phyloP scores from a whole-genome alignment of 2,329 filamentous ascomycete species.

The Alternaria infectoria region DNA sequence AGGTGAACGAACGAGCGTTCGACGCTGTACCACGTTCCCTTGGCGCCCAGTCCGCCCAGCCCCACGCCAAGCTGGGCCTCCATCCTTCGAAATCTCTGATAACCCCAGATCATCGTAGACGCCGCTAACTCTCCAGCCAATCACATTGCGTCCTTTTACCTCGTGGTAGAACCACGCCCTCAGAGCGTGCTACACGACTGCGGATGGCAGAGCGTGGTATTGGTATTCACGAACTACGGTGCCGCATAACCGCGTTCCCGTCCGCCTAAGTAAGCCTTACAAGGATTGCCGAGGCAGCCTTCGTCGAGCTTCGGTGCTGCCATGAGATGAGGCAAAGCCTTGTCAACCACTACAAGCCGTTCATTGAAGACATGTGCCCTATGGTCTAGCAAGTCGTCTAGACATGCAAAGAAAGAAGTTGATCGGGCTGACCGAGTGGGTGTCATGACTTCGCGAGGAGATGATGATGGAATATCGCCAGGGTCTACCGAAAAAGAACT shows the following conservation, averaged over 20 bases:
- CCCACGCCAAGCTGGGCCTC: not conserved
- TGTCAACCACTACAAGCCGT: not conserved
- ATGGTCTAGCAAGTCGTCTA: not conserved
- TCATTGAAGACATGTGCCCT: not conserved
- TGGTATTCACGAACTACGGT: not conserved
- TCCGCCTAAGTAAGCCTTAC: not conserved
- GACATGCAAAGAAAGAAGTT: not conserved
- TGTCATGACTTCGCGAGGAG: not conserved
- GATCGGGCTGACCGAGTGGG: not conserved
- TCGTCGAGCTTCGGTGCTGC: constrained; percentile 2
- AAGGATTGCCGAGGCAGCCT: constrained; percentile 4
- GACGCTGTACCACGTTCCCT: constrained; percentile 1
- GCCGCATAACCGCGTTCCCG: constrained; percentile 5
- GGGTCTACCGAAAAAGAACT: not conserved
- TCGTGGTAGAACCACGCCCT: constrained; percentile 1
- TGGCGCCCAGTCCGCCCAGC: constrained; percentile 6
- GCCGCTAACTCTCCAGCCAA: not conserved
- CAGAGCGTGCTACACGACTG: not conserved
- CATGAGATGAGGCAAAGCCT: not conserved
- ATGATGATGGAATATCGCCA: not conserved
- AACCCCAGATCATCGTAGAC: not conserved
- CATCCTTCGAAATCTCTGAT: constrained; percentile 9
- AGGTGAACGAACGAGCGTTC: constrained; percentile 2
- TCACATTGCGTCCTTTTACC: not conserved
- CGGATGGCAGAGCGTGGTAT: not conserved